Evolutionary conservation across 2,329 filamentous ascomycete genomes (phyloP).

Genomic region (Trichoderma sp.): DNA sequence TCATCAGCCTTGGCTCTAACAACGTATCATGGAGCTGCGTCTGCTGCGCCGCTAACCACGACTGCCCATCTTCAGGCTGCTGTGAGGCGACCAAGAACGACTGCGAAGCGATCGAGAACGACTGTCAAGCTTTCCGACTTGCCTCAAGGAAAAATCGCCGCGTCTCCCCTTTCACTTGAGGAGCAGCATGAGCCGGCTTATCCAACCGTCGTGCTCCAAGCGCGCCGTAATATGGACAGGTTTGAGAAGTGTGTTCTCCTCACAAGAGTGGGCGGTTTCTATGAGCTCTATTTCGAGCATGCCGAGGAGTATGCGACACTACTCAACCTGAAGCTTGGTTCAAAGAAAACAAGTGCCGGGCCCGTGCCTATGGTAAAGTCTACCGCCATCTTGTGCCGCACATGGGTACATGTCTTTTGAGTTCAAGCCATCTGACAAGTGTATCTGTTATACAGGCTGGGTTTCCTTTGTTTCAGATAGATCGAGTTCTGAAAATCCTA

Average conservation of each 20-base stretch:
- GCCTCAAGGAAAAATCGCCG: conserved; percentile 48
- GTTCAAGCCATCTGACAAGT: neutral
- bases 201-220: conserved; percentile 85
- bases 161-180: conserved; percentile 27
- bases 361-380: conserved; percentile 76
- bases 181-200: conserved; percentile 57
- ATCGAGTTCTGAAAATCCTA: conserved; percentile 86
- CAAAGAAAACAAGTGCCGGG: conserved; percentile 74
- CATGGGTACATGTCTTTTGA: neutral
- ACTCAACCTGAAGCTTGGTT: conserved; percentile 80
- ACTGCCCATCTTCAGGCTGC: conserved; percentile 28
- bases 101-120: conserved; percentile 55
- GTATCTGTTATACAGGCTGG: conserved; percentile 69
- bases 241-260: conserved; percentile 88
- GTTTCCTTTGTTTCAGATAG: conserved; percentile 89
- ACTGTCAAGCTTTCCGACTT: conserved; percentile 55
- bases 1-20: neutral
- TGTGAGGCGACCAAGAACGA: conserved; percentile 54
- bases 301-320: conserved; percentile 84
- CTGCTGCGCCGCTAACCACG: neutral
- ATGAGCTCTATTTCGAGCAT: conserved; percentile 96
- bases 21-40: neutral
- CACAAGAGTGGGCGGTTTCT: conserved; percentile 92
- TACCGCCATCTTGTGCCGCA: conserved; percentile 22
- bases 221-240: conserved; percentile 81